Conservation (phyloP, 495 filamentous ascomycete species). For the Xylaria flabelliformis region DNA sequence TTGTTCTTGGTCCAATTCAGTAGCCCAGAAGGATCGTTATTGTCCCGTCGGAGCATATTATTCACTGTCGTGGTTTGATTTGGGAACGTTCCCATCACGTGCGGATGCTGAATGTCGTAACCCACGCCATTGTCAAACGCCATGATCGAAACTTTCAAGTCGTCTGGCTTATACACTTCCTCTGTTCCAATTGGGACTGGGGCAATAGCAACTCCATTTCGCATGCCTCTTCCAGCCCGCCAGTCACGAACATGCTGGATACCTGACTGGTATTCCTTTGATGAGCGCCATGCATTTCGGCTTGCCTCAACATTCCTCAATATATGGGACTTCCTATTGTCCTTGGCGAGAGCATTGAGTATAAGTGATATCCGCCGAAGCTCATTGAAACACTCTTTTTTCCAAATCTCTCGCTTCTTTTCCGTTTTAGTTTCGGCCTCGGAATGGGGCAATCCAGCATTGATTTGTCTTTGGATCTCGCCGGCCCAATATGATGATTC, state of each 20-base stretch:
- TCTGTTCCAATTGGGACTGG: not conserved
- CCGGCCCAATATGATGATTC: conserved; percentile 26
- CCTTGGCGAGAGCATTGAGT: conserved; percentile 30
- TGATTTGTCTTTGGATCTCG: conserved; percentile 19
- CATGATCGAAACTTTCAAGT: conserved; percentile 1
- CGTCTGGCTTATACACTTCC: conserved; percentile 5
- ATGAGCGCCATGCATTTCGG: conserved; percentile 9
- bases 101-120: not conserved
- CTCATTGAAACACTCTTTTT: conserved; percentile 24
- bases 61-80: conserved; percentile 13
- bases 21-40: not conserved
- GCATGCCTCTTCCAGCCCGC: conserved; percentile 1
- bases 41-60: not conserved
- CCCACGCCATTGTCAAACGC: conserved; percentile 21
- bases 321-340: conserved; percentile 10
- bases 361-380: conserved; percentile 32
- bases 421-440: conserved; percentile 28
- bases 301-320: not conserved
- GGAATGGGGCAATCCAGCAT: not conserved
- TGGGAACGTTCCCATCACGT: conserved; percentile 28
- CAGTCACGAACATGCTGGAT: not conserved
- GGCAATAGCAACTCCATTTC: not conserved
- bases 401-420: conserved; percentile 30
- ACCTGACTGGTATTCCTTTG: not conserved
- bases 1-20: not conserved